Percentiles rank a stretch among this genome's conserved stretches.
These are phyloP conservation scores for Trichoderma virens DNA, from an alignment of 495 filamentous ascomycete genomes.

Conservation along the genomic window DNA sequence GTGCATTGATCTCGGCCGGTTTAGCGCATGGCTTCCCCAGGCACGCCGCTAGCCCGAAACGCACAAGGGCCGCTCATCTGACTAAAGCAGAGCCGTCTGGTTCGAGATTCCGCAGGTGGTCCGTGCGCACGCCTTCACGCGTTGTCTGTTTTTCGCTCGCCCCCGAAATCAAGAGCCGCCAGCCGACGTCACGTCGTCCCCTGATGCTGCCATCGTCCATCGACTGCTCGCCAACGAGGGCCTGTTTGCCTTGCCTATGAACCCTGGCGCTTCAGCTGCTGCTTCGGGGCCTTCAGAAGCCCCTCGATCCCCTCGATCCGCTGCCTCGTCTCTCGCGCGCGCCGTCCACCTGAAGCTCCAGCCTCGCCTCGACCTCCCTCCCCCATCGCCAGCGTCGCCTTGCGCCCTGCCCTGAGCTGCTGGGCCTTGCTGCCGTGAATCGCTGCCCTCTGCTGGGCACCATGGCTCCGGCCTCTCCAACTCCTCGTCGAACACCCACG, in stretches of 20 bases:
- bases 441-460: conserved; percentile 8
- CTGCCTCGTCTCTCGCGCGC: background rate
- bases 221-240: conserved; percentile 7
- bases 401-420: conserved; percentile 1
- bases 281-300: background rate
- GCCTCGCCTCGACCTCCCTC: conserved; percentile 18
- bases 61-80: no score
- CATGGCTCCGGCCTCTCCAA: conserved; percentile 38
- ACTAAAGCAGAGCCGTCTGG: no score
- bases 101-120: background rate
- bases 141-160: conserved; percentile 7
- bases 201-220: conserved; percentile 9
- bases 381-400: conserved; percentile 20
- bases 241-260: background rate
- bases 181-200: conserved; percentile 12
- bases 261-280: background rate
- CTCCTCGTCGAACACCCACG: conserved; percentile 31
- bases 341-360: conserved; percentile 12
- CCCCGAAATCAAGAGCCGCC: conserved; percentile 8
- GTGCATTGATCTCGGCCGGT: no score
- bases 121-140: conserved; percentile 11
- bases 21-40: no score
- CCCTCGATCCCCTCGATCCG: conserved; percentile 4
- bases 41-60: no score
- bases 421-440: no score